Evolutionary conservation across 768 basidiomycete genomes (phyloP).

Genomic region (Podaxis mareebaensis): DNA sequence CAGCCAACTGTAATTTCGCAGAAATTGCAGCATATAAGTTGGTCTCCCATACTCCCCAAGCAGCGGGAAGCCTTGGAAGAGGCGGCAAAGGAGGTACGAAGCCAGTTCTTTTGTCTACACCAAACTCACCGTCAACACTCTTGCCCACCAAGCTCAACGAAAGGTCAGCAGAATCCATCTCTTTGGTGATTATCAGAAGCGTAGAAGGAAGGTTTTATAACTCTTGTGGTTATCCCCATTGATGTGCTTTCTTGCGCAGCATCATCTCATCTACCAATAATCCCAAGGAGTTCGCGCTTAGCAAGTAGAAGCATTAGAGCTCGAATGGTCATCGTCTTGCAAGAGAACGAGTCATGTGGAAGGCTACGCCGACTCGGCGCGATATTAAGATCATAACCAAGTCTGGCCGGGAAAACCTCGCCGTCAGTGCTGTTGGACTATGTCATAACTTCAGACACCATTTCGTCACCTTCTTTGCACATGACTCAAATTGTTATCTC

Average conservation of each 20-base stretch:
- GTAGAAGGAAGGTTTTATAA: no score
- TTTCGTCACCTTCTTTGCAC: no score
- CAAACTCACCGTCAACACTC: slow-evolving; percentile 43
- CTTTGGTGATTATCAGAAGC: background rate
- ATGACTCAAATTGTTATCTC: no score
- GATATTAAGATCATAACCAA: no score
- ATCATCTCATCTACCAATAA: background rate
- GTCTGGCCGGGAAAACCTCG: no score
- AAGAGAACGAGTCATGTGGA: no score
- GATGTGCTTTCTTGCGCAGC: no score
- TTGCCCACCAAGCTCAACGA: background rate
- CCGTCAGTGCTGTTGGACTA: no score
- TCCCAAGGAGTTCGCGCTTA: background rate
- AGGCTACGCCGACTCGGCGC: no score
- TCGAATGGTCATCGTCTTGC: no score
- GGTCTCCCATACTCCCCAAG: slow-evolving; percentile 75
- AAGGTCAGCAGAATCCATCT: background rate
- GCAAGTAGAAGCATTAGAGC: background rate
- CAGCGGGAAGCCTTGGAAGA: slow-evolving; percentile 53
- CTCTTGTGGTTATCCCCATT: no score
- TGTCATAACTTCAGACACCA: no score
- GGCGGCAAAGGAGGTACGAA: slow-evolving; percentile 87
- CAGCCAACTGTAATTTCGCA: slow-evolving; percentile 53
- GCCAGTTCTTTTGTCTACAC: slow-evolving; percentile 88
- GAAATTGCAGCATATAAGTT: slow-evolving; percentile 49